Evolutionary conservation across 192 early-diverging fungal genomes (phyloP).

Genomic region (Entomortierella lignicola): DNA sequence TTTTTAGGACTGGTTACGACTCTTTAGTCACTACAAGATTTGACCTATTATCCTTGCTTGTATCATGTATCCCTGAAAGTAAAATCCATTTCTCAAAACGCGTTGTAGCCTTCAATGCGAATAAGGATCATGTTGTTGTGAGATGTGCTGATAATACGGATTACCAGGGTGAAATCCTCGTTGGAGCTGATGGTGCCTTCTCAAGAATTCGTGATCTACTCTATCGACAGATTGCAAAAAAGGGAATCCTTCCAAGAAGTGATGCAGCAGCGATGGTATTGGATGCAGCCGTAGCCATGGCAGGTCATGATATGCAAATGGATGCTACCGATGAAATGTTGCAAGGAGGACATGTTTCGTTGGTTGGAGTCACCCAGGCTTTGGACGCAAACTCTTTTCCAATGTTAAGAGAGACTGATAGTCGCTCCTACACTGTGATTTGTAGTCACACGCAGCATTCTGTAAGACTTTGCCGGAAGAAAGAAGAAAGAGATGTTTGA

Average conservation of each 20-base stretch:
- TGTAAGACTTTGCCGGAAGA: background rate
- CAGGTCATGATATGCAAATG: background rate
- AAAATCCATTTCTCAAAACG: slow-evolving; percentile 36
- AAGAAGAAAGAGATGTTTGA: background rate
- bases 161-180: slow-evolving; percentile 19
- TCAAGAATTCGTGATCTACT: slow-evolving; percentile 22
- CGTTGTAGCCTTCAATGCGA: slow-evolving; percentile 7
- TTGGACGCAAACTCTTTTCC: slow-evolving; percentile 9
- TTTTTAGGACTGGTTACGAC: slow-evolving; percentile 28
- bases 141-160: slow-evolving; percentile 27
- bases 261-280: slow-evolving; percentile 17
- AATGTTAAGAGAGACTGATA: background rate
- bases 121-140: slow-evolving; percentile 26
- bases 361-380: slow-evolving; percentile 16
- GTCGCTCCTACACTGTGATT: slow-evolving; percentile 1
- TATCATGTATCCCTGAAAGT: slow-evolving; percentile 8
- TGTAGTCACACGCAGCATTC: slow-evolving; percentile 2
- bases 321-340: slow-evolving; percentile 1
- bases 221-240: slow-evolving; percentile 29
- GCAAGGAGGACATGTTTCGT: slow-evolving; percentile 15
- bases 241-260: slow-evolving; percentile 29
- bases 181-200: slow-evolving; percentile 46
- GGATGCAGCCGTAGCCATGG: slow-evolving; percentile 1
- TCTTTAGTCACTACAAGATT: slow-evolving; percentile 13
- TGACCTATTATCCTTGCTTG: slow-evolving; percentile 10